Evolutionary conservation across 2,329 filamentous ascomycete species (phyloP).

Genomic region (Zymoseptoria pseudotritici): DNA sequence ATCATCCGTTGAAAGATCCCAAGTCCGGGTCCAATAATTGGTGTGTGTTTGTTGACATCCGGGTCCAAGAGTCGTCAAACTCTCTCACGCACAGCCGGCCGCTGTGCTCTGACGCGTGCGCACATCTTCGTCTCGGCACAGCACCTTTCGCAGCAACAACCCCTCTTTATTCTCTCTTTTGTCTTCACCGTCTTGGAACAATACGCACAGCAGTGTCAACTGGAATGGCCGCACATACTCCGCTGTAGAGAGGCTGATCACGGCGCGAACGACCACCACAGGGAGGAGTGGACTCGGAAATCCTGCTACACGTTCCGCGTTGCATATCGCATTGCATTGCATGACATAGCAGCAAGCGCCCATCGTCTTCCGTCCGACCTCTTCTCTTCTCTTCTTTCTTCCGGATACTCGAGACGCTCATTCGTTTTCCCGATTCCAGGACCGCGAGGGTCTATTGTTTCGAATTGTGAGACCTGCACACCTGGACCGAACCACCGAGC

Average conservation of each 20-base stretch:
- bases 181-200: background rate
- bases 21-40: background rate
- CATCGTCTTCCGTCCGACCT: background rate
- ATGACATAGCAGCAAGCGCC: background rate
- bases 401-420: background rate
- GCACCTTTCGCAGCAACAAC: background rate
- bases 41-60: background rate
- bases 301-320: background rate
- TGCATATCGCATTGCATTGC: background rate
- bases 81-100: background rate
- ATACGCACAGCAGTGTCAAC: background rate
- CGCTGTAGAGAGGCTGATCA: background rate
- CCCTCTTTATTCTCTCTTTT: background rate
- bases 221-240: background rate
- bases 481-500: background rate
- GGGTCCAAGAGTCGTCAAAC: background rate
- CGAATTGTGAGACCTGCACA: background rate
- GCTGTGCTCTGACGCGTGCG: background rate
- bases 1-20: background rate
- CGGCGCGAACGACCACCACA: background rate
- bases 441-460: background rate
- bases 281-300: background rate
- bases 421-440: background rate
- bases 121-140: background rate
- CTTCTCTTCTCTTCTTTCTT: background rate